These are phyloP conservation scores for Eremothecium cymbalariae DNA, from an alignment of 1,139 yeast genomes.

Conservation along the genomic window DNA sequence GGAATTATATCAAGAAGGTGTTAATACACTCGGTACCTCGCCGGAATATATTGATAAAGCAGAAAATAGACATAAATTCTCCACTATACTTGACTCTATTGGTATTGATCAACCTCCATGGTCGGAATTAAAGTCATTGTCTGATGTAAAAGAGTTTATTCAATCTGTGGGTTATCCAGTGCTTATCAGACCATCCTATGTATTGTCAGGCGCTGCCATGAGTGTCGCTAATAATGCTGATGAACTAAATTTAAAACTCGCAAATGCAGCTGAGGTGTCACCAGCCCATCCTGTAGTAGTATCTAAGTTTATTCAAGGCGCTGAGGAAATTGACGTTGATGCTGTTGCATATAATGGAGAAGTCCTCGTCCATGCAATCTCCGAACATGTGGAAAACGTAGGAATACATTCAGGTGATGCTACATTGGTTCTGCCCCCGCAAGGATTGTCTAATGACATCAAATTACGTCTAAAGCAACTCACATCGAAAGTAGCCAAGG, in stretches of 20 bases:
- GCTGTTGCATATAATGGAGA: constrained; percentile 88
- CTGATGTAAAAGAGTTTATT: constrained; percentile 81
- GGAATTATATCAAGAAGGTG: constrained; percentile 70
- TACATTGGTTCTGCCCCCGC: constrained; percentile 89
- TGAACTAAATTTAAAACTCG: constrained; percentile 73
- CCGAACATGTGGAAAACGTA: constrained; percentile 97
- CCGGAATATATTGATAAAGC: constrained; percentile 96
- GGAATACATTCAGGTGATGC: constrained; percentile 99
- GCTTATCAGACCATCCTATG: constrained; percentile 94
- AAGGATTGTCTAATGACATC: constrained; percentile 50
- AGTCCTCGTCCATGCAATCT: constrained; percentile 87
- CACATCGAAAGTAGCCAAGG: constrained; percentile 86
- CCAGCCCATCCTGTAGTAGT: constrained; percentile 96
- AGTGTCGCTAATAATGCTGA: constrained; percentile 71
- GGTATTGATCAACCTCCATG: constrained; percentile 94
- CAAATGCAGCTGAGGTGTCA: constrained; percentile 85
- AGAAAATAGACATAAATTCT: constrained; percentile 96
- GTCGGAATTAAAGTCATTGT: constrained; percentile 86
- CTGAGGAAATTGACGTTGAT: constrained; percentile 94
- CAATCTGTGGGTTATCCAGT: constrained; percentile 88
- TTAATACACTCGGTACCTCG: constrained; percentile 84
- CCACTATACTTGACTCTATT: constrained; percentile 85
- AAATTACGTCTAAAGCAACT: constrained; percentile 63
- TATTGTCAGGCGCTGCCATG: constrained; percentile 98
- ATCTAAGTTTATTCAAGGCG: constrained; percentile 90